Conservation (phyloP, 768 basidiomycete genomes). For the Pulveroboletus frians region DNA sequence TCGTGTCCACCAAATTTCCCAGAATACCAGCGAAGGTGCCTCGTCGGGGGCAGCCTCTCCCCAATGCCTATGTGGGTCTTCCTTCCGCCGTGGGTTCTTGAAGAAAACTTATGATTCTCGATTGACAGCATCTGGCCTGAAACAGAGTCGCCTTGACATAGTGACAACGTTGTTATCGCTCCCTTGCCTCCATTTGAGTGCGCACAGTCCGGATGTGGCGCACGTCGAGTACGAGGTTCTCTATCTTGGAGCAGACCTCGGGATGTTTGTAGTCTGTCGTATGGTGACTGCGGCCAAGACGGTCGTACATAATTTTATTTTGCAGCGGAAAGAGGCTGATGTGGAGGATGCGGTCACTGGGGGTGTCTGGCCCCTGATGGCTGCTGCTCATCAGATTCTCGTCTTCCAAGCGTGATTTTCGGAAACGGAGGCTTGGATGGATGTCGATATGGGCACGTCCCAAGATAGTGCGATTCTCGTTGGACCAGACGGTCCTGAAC, state of each 20-base stretch:
- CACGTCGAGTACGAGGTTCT: constrained; percentile 28
- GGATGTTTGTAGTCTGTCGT: constrained; percentile 28
- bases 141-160: constrained; percentile 26
- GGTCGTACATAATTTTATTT: constrained; percentile 27
- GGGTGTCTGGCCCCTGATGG: constrained; percentile 29
- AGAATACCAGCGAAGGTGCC: neutral
- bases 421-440: neutral
- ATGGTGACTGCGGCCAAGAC: constrained; percentile 12
- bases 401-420: constrained; percentile 21
- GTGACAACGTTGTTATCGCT: constrained; percentile 21
- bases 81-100: neutral
- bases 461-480: no score
- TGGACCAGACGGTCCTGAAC: neutral
- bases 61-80: constrained; percentile 16
- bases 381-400: constrained; percentile 29
- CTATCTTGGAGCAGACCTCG: constrained; percentile 24
- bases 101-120: neutral
- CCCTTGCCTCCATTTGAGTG: constrained; percentile 22
- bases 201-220: neutral
- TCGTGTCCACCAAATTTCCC: constrained; percentile 15
- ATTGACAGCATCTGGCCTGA: constrained; percentile 15
- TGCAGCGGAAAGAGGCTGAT: constrained; percentile 28
- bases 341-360: constrained; percentile 25
- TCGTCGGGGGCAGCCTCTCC: neutral
- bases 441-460: neutral